Base-by-base conservation (phyloP, 2,329 filamentous ascomycete species). In the Myriosclerotinia scirpicola region DNA sequence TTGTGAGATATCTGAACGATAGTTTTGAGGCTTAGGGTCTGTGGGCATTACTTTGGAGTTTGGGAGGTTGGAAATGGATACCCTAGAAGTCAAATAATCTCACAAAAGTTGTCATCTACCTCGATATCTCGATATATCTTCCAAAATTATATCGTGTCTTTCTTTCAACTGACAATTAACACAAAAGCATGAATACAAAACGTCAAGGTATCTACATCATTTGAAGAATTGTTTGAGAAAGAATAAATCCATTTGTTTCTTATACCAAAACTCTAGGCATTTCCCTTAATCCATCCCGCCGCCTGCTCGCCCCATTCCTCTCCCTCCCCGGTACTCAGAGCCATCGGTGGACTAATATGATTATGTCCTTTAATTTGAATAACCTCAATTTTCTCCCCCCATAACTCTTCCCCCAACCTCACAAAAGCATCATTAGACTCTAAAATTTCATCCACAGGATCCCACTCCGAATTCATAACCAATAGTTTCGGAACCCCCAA, bases 1-100 rank as follows among this genome's bases (percentile, higher is more conserved):
- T 90, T 75, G 86, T 89, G 42, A 82, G 83, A 30, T 90, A 89
- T 78, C 77, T 90, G 56, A 90, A 90, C 72, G 85, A 87, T 74
- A 80, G 82, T 5, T 89, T 89, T 76, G 85, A 86, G 69, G 60
- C 71, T 60, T 60, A 60, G 30, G 11, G 7, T 42, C 12, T 26
- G 11, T 38, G 30, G 42, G 14, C 30, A 17, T 56, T 61, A 11
- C 5, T 20, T 64, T 67, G 59, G 65, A 55, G 65, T 63, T 64
- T 65, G 67, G 58, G 44, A 50, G 44, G 44, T 22, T 38, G 44
- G 44, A 67, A 67, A 67, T 60, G 68, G 69, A 69, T 69, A 69
- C 69, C 42, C 26, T 62, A 56, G 61, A 67, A 58, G 40, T 60
- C 20, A 53, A n/a, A 44, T 55, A 6, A 9, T 26, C 20, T 38